Base-by-base conservation (phyloP, 176 grass and related monocot genomes). In the Triticum timopheevii region DNA sequence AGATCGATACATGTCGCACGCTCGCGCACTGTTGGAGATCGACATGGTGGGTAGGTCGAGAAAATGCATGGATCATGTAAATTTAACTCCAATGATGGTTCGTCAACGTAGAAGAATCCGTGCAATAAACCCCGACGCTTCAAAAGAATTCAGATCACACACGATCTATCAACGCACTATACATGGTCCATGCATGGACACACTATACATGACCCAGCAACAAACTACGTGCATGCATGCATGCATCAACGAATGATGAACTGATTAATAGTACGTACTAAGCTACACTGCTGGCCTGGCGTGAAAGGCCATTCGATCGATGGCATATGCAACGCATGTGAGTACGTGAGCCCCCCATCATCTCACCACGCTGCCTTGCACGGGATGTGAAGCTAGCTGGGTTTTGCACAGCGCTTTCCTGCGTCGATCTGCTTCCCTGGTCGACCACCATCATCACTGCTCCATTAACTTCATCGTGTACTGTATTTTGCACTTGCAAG, bases 401-500 rank as follows among this genome's bases (percentile, higher is more conserved):
- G 27, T 19, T 82, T 71, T 36, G 35, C 35, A 3, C 9, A 40
- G 9, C 39, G 8, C 9, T 40, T 38, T 67, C 45, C 24, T 78
- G 44, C 7, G 19, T 4, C 2, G 5, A 22, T 16, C n/a, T 80
- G 23, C 15, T 10, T 66, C 39, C 31, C 76, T 40, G 39, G 1
- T 22, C 3, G 67, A 3, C 13, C 2, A 40, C 17, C 17, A 84
- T 73, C 39, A 73, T 73, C n/a, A 74, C 47, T 74, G 6, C 5
- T 10, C 35, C 58, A 64, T 65, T 80, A 80, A 42, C 22, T 49
- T 64, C 36, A 2, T 22, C 6, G 35, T 69, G 28, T 58, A 6
- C 8, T 40, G 39, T 66, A 78, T 79, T 50, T 49, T 69, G 89
- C 67, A 80, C 68, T 76, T 67, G 61, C 49, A 75, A 80, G 80